Base-by-base conservation (phyloP, 2,329 filamentous ascomycete genomes). In the Botryotinia globosa region DNA sequence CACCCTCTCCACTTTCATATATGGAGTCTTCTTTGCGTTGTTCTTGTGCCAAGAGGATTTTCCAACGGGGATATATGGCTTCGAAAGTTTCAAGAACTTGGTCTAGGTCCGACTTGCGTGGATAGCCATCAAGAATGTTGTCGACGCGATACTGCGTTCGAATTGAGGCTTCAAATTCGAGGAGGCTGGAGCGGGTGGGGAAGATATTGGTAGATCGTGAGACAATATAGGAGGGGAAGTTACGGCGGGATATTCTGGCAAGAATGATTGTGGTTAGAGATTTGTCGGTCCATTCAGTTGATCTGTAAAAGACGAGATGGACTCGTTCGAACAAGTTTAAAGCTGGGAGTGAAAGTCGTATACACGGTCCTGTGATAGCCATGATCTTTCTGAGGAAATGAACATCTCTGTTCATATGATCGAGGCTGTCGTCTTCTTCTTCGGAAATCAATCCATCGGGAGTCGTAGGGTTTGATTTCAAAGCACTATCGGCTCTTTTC, bases 281-380 rank as follows among this genome's bases (percentile, higher is more conserved):
- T 81, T 97, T 98, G 78, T 98, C 95, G 0, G 94, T 97, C 96
- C 96, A 99, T 80, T 97, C 93, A 0, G 94, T 97, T 16, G 94
- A 98, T 73, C 95, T 88, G 81, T 98, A 98, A 81, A 98, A 99
- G 42, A 99, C 94, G 3, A 99, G 84, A 82, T 98, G 96, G 0
- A 98, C 94, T 39, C 96, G 89, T 81, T 98, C 94, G 78, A 99
- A 99, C 0, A 99, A 87, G 78, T 90, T 93, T 75, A 94, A 87
- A 0, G 91, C 87, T 0, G 88, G 83, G 0, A 91, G 83, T 0
- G 93, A 93, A 20, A 99, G 87, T 54, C 95, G 87, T 74, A 98
- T 91, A 76, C 94, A 97, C 22, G 94, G 89, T 0, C 96, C 96
- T 0, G 92, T 92, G 73, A 90, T 90, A 44, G 87, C 86, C 77